Evolutionary conservation across 306 rosid genomes (phyloP), one percentile per base, ranked within the genome.

Genomic region (Glycine soja): DNA sequence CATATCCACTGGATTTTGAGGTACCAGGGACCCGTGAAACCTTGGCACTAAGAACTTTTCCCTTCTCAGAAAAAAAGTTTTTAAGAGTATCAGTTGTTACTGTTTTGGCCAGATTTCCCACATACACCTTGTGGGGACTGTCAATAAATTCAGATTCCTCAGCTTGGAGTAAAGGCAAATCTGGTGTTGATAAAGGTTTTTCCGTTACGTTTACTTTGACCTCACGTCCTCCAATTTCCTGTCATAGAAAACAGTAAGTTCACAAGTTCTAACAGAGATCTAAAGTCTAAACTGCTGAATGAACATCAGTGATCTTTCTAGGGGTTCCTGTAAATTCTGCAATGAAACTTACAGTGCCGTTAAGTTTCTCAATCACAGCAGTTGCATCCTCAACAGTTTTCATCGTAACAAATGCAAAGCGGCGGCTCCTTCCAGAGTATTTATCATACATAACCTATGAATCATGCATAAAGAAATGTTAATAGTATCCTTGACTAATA

Each of bases 1-100:
- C 99, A 51, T 88, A 93, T 50, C 97, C 98, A 15, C 75, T 91
- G 38, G 99, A 88, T 76, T 93, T 95, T 50, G 99, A 90, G 78
- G 98, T 95, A 78, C 97, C 95, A 13, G 97, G 96, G 80, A 90
- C 91, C 83, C 98, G 92, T 2, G 99, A 95, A 80, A 95, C 93
- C 87, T 95, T 95, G 75, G 98, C 92, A 79, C 99, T 76, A 67
- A 95, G 92, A 81, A 86, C 99, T 43, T 88, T 88, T 72, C 89
- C 98, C 84, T 86, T 91, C 74, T 87, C 89, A 12, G 97, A 90
- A 80, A 95, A 95, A 5, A 90, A 89, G 36, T 48, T 85, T 75
- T 88, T 88, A 18, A 95, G 97, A 11, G 50, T 66, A 57, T 93
- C 98, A 0, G 92, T 83, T 53, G 96, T 93, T 38, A 95, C 98